Evolutionary conservation across 2,329 filamentous ascomycete species (phyloP), one percentile per base, ranked within the genome.

Genomic region (Nannizzia gypsea): DNA sequence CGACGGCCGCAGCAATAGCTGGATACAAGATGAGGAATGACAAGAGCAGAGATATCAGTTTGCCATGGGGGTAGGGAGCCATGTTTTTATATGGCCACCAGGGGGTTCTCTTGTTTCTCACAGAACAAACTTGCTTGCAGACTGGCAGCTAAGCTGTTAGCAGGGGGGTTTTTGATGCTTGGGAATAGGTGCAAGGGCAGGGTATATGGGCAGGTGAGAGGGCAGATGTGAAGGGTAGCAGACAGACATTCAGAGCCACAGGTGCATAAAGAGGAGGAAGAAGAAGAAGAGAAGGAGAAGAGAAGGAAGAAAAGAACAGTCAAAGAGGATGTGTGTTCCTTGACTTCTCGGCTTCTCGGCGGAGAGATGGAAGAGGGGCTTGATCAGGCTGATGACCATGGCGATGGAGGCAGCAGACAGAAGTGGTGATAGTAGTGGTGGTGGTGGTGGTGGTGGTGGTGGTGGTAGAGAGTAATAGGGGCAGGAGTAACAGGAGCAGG

Each of bases 1-100:
- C 64, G 6, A 71, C 65, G 9, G 62, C 60, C 9, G 61, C 65
- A 38, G 50, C 56, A 40, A 48, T 48, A 38, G 31, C 31, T 59
- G 58, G 26, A 60, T 44, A 46, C 22, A 60, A 36, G 42, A 26
- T 57, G 24, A 60, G 36, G 56, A 60, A 20, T 8, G 57, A 56
- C 20, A 42, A 44, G 22, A 57, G 34, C 6, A 40, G 34, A 17
- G 55, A 58, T n/a, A 50, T 58, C 58, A 62, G 59, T 52, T 55
- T 50, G 42, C 54, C 44, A 56, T 26, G 56, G 28, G 28, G 22
- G 34, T 31, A 24, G 44, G 34, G 31, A 20, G 56, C 20, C 17
- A 57, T n/a, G n/a, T 63, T 38, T 46, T 56, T 38, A 52, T 34
- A n/a, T 40, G 28, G 42, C 4, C 46, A 38, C 42, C 13, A 26